These are phyloP conservation scores for Drosera capensis DNA, from an alignment of 148 eudicot genomes.

Conservation along the genomic window DNA sequence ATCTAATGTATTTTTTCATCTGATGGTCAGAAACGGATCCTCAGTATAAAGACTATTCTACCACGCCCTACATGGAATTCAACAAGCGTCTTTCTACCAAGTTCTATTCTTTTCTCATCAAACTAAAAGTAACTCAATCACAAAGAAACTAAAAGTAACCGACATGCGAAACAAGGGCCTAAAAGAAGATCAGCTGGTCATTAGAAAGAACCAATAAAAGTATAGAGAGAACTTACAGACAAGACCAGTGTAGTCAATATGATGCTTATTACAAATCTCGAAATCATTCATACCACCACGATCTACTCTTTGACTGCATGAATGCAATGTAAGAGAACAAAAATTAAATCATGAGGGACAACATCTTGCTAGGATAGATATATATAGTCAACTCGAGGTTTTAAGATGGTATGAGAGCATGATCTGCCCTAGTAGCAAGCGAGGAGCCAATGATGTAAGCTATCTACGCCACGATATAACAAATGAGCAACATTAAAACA, in stretches of 20 bases:
- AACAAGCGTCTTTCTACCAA: no score
- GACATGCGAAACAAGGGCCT: conserved; percentile 1
- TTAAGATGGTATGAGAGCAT: no score
- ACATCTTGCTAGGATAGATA: neutral
- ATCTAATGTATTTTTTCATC: no score
- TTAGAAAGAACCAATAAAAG: neutral
- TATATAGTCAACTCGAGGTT: neutral
- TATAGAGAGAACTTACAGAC: conserved; percentile 54
- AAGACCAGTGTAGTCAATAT: conserved; percentile 90
- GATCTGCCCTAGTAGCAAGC: no score
- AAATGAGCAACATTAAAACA: neutral
- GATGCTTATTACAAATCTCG: conserved; percentile 59
- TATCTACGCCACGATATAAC: neutral
- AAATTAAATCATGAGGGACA: neutral
- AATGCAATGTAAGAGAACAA: conserved; percentile 10
- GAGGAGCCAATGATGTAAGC: neutral
- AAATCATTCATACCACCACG: conserved; percentile 43
- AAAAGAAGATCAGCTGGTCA: neutral
- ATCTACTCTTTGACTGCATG: conserved; percentile 60
- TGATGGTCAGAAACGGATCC: no score
- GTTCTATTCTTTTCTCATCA: no score
- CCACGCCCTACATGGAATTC: no score
- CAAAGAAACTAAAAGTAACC: neutral
- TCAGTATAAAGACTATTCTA: no score
- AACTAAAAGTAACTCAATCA: no score